Conservation (phyloP, 202 grass and related monocot species). For the Dendrocalamus latiflorus region DNA sequence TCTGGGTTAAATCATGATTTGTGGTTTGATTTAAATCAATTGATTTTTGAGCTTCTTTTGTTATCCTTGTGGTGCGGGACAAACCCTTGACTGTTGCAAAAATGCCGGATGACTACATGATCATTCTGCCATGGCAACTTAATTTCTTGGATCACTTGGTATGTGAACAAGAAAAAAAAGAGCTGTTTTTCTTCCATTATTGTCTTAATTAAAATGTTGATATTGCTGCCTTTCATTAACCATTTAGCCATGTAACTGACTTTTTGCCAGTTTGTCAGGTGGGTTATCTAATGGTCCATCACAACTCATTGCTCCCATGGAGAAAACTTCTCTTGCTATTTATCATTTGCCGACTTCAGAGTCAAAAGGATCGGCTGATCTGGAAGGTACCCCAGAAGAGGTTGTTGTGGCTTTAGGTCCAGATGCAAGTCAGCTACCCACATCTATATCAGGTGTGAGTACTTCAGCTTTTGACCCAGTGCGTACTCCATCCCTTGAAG, state of each 20-base stretch:
- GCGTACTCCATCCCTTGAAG: conserved; percentile 36
- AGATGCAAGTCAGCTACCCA: conserved; percentile 15
- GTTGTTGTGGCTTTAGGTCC: not conserved
- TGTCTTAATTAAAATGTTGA: not conserved
- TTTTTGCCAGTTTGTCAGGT: conserved; percentile 45
- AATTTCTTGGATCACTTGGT: not conserved
- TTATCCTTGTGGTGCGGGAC: too few relatives aligned
- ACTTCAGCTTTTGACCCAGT: conserved; percentile 28
- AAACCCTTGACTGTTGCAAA: too few relatives aligned
- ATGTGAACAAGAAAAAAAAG: not conserved
- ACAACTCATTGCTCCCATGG: conserved; percentile 19
- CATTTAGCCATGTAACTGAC: not conserved
- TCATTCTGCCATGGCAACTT: too few relatives aligned
- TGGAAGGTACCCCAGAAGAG: conserved; percentile 24
- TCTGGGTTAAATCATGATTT: not conserved
- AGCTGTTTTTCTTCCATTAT: not conserved
- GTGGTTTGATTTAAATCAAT: not conserved
- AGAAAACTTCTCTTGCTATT: conserved; percentile 35
- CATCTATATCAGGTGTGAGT: conserved; percentile 34
- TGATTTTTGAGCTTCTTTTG: not conserved
- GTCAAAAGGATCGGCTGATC: conserved; percentile 15
- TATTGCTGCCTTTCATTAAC: not conserved
- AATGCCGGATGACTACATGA: too few relatives aligned
- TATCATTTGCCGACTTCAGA: conserved; percentile 22
- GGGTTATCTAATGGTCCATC: conserved; percentile 48